These are phyloP conservation scores for Insectozyma bohioensis DNA, from an alignment of 1,139 yeast species.

Conservation along the genomic window DNA sequence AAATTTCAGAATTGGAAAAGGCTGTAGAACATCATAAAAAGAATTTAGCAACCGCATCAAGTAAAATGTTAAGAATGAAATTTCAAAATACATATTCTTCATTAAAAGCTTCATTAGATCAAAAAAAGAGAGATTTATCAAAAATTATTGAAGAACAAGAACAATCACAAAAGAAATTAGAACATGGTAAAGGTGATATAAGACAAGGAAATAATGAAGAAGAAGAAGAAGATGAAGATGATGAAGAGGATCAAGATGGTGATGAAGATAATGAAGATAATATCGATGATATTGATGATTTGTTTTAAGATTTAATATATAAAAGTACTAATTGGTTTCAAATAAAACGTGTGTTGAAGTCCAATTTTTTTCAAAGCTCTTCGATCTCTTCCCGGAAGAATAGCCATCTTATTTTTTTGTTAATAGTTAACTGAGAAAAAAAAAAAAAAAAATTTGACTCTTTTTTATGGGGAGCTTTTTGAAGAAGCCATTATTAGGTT, in stretches of 20 bases:
- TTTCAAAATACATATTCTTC: slow-evolving; percentile 79
- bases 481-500: too few species aligned
- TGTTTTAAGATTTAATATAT: slow-evolving; percentile 24
- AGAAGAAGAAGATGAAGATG: slow-evolving; percentile 28
- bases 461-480: too few species aligned
- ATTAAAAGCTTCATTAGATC: slow-evolving; percentile 78
- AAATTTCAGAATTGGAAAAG: slow-evolving; percentile 75
- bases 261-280: slow-evolving; percentile 41
- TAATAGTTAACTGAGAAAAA: too few species aligned
- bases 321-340: background rate
- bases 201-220: slow-evolving; percentile 24
- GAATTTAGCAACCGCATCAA: slow-evolving; percentile 75
- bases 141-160: slow-evolving; percentile 32
- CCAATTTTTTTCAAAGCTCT: too few species aligned
- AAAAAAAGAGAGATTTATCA: slow-evolving; percentile 70
- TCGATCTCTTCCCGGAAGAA: too few species aligned
- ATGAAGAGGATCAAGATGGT: slow-evolving; percentile 27
- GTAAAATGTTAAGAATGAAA: slow-evolving; percentile 86
- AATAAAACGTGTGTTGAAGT: background rate
- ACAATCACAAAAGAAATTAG: slow-evolving; percentile 6
- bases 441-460: too few species aligned
- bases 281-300: slow-evolving; percentile 41
- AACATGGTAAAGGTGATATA: background rate
- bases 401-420: too few species aligned
- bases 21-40: slow-evolving; percentile 76